Evolutionary conservation across 2,329 filamentous ascomycete species (phyloP), one percentile per base, ranked within the genome.

Genomic region (Apiospora malaysiana): DNA sequence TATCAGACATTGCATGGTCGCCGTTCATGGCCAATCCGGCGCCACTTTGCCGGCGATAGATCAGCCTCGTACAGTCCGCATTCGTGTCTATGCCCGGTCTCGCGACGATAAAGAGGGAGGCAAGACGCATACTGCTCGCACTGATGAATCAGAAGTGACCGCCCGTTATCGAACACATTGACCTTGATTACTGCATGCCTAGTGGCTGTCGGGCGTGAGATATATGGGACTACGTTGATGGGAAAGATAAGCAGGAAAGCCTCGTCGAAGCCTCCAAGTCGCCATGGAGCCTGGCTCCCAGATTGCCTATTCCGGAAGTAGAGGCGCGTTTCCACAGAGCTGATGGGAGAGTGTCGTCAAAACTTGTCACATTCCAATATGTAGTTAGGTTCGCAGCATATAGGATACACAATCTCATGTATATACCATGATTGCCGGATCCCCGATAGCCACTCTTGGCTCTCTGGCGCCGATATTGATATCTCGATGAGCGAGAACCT

Each of bases 301-400:
- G 16, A 23, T 10, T 40, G 32, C 21, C 56, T 63, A 32, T 40
- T n/a, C 10, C 32, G 56, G 56, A n/a, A 63, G 16, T 5, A 63
- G 27, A 63, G 56, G 56, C 56, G 56, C 56, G n/a, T 9, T 21
- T 14, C 9, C 21, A 5, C 18, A 21, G 32, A 63, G 32, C 56
- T 63, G 56, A 63, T 27, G 16, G 18, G 25, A 59, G 23, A 47
- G 46, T 47, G 46, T 27, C 27, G 51, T 63, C 56, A 63, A 63
- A 63, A 32, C 56, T 63, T 63, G 32, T 63, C 32, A 40, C 32
- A 18, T 9, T 32, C 51, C 2, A 12, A 59, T 37, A 56, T 27
- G 9, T 16, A 59, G 27, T 27, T 59, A 59, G 27, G 51, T 59
- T 40, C 14, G 25, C 25, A 56, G 47, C 47, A 51, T 14, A 5